phyloP scores from a whole-genome alignment of 768 basidiomycete species.

The Phylloporus rhodoxanthus region DNA sequence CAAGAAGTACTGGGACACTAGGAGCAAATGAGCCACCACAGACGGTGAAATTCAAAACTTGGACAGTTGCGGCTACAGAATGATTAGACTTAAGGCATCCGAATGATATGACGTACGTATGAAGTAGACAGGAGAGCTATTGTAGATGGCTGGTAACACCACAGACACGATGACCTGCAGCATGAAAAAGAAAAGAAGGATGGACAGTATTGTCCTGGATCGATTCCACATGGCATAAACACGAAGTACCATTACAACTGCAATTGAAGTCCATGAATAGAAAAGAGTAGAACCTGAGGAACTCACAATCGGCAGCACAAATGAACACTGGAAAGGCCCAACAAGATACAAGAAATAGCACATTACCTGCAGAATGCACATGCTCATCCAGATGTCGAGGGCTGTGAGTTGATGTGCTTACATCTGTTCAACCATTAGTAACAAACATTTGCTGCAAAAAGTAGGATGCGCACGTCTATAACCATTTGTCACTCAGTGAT shows the following conservation, averaged over 20 bases:
- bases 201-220: conserved; percentile 4
- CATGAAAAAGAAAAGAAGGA: conserved; percentile 3
- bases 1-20: background rate
- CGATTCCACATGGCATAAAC: conserved; percentile 12
- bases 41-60: background rate
- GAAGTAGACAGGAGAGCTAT: conserved; percentile 1
- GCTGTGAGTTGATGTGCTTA: background rate
- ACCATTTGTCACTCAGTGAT: background rate
- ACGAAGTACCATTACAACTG: conserved; percentile 13
- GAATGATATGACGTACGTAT: background rate
- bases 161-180: background rate
- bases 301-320: conserved; percentile 10
- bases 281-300: no score
- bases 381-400: background rate
- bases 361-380: conserved; percentile 1
- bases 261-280: background rate
- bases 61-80: background rate
- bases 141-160: conserved; percentile 1
- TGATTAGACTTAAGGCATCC: background rate
- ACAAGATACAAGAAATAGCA: background rate
- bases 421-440: conserved; percentile 2
- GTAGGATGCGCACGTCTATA: background rate
- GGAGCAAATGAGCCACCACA: background rate
- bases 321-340: conserved; percentile 9
- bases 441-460: background rate